Percentiles rank a stretch among this genome's conserved stretches.
Evolutionary conservation across 345 rosid species (phyloP).

Genomic region (Dimocarpus longan): DNA sequence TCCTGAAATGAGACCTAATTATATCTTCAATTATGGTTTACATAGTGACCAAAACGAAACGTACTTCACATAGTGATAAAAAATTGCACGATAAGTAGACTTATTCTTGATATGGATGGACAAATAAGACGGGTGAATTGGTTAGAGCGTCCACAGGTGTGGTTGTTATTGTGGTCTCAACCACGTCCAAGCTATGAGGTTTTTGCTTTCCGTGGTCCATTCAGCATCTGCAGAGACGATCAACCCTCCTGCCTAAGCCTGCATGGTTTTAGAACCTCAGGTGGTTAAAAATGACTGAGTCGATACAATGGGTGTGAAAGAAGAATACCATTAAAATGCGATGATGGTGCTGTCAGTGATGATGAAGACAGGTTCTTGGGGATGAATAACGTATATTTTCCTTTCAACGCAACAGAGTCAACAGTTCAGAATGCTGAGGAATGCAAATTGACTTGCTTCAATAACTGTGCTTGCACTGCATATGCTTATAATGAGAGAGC

Average conservation of each 20-base stretch:
- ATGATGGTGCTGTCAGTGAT: not conserved
- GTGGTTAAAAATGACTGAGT: constrained; percentile 25
- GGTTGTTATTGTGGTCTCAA: not conserved
- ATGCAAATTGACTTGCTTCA: constrained; percentile 19
- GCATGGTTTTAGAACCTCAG: constrained; percentile 38
- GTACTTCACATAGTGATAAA: not conserved
- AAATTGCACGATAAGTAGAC: not conserved
- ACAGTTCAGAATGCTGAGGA: not conserved
- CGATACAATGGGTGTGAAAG: constrained; percentile 38
- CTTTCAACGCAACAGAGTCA: not conserved
- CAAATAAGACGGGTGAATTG: not conserved
- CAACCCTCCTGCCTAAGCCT: constrained; percentile 26
- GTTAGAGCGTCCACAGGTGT: not conserved
- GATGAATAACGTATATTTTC: constrained; percentile 33
- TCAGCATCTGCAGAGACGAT: constrained; percentile 1
- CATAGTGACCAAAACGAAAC: constrained; percentile 3
- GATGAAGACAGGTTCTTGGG: constrained; percentile 30
- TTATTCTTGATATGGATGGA: not conserved
- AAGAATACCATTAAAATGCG: constrained; percentile 29
- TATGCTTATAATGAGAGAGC: constrained; percentile 20
- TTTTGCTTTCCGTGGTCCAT: not conserved
- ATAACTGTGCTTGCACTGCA: constrained; percentile 18
- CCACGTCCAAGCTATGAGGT: not conserved
- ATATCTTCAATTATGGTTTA: not conserved
- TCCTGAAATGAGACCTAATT: not conserved